Evolutionary conservation across 495 filamentous ascomycete genomes (phyloP).

Genomic region (Parathielavia appendiculata): DNA sequence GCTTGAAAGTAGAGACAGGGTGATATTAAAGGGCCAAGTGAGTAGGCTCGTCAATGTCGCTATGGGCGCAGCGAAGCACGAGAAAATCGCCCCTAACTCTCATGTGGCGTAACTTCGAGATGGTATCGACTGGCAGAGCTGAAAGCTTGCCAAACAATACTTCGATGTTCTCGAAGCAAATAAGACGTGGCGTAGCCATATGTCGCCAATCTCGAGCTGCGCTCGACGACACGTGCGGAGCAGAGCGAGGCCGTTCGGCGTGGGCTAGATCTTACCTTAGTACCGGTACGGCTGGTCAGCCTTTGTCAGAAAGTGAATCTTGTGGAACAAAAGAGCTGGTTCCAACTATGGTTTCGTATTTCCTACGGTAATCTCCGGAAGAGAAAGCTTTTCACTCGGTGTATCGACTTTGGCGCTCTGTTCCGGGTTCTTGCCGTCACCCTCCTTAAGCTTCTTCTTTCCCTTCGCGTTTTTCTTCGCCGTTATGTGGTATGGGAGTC

Average conservation of each 20-base stretch:
- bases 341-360: neutral
- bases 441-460: too few relatives aligned
- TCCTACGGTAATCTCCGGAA: conserved; percentile 5
- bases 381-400: neutral
- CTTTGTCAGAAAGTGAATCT: conserved; percentile 1
- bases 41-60: too few relatives aligned
- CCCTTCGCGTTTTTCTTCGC: too few relatives aligned
- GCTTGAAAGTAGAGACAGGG: neutral
- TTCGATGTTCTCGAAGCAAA: neutral
- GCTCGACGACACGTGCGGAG: conserved; percentile 1
- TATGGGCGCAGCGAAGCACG: neutral
- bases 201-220: neutral
- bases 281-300: neutral
- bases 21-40: too few relatives aligned
- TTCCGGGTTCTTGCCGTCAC: neutral
- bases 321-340: conserved; percentile 2
- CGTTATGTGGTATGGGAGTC: too few relatives aligned
- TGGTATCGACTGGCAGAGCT: neutral
- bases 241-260: conserved; percentile 1
- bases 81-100: neutral
- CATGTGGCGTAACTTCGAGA: conserved; percentile 3
- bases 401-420: neutral
- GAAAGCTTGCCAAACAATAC: conserved; percentile 4
- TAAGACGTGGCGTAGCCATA: neutral
- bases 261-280: neutral